phyloP scores from a whole-genome alignment of 805 yeast species.

The Tetrapisispora nanseiensis region DNA sequence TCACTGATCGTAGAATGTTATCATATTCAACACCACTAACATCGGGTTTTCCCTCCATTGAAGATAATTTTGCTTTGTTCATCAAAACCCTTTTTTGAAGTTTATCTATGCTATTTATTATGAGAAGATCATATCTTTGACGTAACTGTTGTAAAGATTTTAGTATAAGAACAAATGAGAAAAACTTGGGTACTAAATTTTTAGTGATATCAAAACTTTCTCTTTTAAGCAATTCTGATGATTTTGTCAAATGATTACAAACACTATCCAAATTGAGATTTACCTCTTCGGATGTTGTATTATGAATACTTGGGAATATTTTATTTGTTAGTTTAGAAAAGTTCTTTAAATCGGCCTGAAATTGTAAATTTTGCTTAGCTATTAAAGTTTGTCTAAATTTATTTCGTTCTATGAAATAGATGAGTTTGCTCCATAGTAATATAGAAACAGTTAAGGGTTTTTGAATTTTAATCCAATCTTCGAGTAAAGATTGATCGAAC shows the following conservation, averaged over 20 bases:
- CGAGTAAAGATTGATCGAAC: conserved; percentile 34
- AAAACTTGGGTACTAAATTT: conserved; percentile 52
- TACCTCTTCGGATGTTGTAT: conserved; percentile 33
- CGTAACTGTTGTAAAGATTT: conserved; percentile 57
- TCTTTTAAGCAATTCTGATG: conserved; percentile 31
- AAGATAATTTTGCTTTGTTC: conserved; percentile 44
- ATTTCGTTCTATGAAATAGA: conserved; percentile 61
- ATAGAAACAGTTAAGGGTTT: conserved; percentile 32
- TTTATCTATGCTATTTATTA: conserved; percentile 40
- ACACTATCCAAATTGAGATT: conserved; percentile 42
- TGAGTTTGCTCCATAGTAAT: conserved; percentile 47
- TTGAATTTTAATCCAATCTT: conserved; percentile 33
- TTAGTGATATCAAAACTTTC: conserved; percentile 36
- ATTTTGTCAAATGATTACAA: conserved; percentile 28
- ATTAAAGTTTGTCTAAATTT: conserved; percentile 56
- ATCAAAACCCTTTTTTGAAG: conserved; percentile 39
- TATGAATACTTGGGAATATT: conserved; percentile 37
- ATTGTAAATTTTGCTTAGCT: conserved; percentile 53
- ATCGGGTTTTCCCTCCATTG: conserved; percentile 56
- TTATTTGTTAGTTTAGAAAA: conserved; percentile 41
- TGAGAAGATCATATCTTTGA: conserved; percentile 51
- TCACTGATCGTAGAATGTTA: conserved; percentile 41
- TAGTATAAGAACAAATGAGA: conserved; percentile 52
- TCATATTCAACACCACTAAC: conserved; percentile 61
- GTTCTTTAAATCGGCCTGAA: conserved; percentile 45